phyloP scores from a whole-genome alignment of 345 rosid species.

The Firmiana major region DNA sequence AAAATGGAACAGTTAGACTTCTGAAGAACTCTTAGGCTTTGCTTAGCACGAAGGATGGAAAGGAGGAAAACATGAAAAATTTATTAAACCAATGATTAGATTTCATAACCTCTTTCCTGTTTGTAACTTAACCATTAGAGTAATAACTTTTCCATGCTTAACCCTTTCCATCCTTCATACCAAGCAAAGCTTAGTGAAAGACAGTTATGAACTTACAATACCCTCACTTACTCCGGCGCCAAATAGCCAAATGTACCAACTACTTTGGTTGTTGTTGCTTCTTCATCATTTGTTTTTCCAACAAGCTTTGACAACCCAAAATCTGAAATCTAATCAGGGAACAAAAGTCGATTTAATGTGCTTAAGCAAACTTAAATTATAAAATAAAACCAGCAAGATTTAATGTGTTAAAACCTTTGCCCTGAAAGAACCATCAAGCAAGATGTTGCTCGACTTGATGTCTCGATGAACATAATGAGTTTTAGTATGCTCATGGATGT shows the following conservation, averaged over 20 bases:
- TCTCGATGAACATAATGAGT: slow-evolving; percentile 94
- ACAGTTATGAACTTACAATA: slow-evolving; percentile 1
- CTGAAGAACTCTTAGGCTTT: slow-evolving; percentile 5
- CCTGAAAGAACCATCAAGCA: slow-evolving; percentile 76
- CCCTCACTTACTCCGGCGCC: slow-evolving; percentile 82
- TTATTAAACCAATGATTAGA: too few relatives aligned
- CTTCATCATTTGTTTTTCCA: slow-evolving; percentile 71
- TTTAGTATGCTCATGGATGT: slow-evolving; percentile 95
- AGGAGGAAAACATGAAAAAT: too few relatives aligned
- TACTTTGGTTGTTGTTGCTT: slow-evolving; percentile 79
- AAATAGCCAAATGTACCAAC: slow-evolving; percentile 96
- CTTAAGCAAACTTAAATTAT: neutral
- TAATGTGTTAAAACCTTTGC: slow-evolving; percentile 64
- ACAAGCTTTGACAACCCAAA: slow-evolving; percentile 93
- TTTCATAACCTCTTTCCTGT: too few relatives aligned
- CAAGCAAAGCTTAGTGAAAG: too few relatives aligned
- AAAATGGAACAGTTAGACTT: neutral
- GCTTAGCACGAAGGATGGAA: too few relatives aligned
- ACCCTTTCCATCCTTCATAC: too few relatives aligned
- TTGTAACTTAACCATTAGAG: too few relatives aligned
- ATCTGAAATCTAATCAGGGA: slow-evolving; percentile 76
- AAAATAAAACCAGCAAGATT: slow-evolving; percentile 10
- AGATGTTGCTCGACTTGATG: slow-evolving; percentile 89
- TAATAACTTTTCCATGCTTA: too few relatives aligned
- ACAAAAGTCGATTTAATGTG: slow-evolving; percentile 2